Percentiles rank a stretch among this genome's conserved stretches.
Conservation (phyloP, 306 rosid genomes). For the Purshia tridentata region DNA sequence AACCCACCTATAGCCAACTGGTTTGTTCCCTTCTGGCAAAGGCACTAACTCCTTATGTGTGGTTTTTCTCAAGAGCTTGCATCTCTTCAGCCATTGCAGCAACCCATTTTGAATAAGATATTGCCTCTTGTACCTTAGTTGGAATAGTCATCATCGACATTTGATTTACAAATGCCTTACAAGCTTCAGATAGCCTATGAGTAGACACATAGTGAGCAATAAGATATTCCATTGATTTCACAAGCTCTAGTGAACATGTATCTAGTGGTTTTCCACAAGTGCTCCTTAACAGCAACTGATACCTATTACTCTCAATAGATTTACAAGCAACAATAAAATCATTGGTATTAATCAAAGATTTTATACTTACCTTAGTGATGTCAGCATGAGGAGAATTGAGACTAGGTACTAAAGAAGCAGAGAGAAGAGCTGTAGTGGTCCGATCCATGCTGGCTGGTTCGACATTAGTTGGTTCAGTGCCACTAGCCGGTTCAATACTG, state of each 20-base stretch:
- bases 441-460: too few relatives aligned
- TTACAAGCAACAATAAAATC: background rate
- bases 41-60: background rate
- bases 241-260: background rate
- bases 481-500: too few relatives aligned
- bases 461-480: too few relatives aligned
- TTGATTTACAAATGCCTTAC: background rate
- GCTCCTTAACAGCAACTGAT: too few relatives aligned
- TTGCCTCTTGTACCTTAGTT: background rate
- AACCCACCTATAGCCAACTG: too few relatives aligned
- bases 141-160: background rate
- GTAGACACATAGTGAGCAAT: background rate
- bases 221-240: background rate
- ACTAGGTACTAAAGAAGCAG: background rate
- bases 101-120: background rate
- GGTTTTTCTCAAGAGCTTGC: background rate
- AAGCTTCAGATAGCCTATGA: background rate
- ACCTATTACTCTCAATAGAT: background rate
- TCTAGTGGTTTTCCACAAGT: background rate
- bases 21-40: background rate
- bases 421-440: background rate
- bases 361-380: background rate
- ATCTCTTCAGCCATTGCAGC: background rate
- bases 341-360: background rate
- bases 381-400: background rate